Evolutionary conservation across 768 basidiomycete genomes (phyloP), one percentile per base, ranked within the genome.

Genomic region (Lactifluus pinguis): DNA sequence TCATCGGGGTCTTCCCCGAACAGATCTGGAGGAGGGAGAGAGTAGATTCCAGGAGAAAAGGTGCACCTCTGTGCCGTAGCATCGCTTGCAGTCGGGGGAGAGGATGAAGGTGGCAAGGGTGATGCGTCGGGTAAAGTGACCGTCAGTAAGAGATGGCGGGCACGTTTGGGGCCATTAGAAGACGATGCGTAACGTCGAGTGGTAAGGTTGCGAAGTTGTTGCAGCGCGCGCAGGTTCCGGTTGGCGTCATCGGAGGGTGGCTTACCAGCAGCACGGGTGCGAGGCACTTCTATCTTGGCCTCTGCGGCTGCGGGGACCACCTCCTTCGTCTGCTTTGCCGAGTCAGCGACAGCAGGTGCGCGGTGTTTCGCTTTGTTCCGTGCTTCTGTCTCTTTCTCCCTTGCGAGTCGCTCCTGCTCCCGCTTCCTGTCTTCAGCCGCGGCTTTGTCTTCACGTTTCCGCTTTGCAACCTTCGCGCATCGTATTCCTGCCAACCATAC

Each of bases 141-240:
- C 53, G 80, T 83, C 4, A 87, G 70, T 6, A 86, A 68, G 1
- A 86, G 68, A 66, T 83, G 83, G 38, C 74, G 77, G 25, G 73
- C 62, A 13, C 69, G 65, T 17, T 76, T 70, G 5, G 69, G 70
- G 11, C 53, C 56, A 19, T 36, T 39, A 67, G 59, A 0, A 70
- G 70, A 7, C 71, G 73, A 8, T 62, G 59, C 6, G 63, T 55
- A 13, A 73, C 25, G 68, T 14, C 65, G 55, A 62, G 71, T 73
- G 53, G 60, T 69, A 60, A 55, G 69, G 19, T 39, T 72, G 59
- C 64, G 71, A 51, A 64, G 64, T 48, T 71, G 63, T n/a, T 66
- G 60, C 14, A 73, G 68, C 45, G 65, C 65, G 9, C 57, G 41
- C 32, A 65, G 17, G 49, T 65, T 61, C 39, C 56, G 63, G 14